Evolutionary conservation across 2,329 filamentous ascomycete species (phyloP), one percentile per base, ranked within the genome.

Genomic region (Aspergillus sclerotialis): DNA sequence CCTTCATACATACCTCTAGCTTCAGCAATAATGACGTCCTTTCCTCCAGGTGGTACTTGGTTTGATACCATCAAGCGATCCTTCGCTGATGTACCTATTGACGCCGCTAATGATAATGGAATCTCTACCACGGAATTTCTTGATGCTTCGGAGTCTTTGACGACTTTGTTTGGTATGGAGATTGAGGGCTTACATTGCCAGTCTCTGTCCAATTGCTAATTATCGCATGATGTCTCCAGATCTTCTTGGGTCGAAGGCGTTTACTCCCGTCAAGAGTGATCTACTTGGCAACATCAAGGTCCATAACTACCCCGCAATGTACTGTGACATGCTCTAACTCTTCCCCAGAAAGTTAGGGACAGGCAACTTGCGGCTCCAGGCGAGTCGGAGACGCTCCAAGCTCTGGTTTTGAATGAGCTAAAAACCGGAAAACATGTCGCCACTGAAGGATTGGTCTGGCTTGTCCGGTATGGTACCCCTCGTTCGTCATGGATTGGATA

Each of bases 251-350:
- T 73, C 70, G 28, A 76, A 83, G 21, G 88, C 89, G 45, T 96
- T 98, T 68, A 78, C 73, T 35, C 84, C 86, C 16, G 90, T 96
- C 59, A 95, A 94, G 76, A 83, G 68, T 49, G 92, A 98, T 65
- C 84, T 98, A 70, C 63, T 78, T 31, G 85, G 85, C 60, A 98
- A 98, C 68, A 76, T 96, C 68, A 89, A 88, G 76, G 87, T 92
- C 62, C 44, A 59, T 49, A 26, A 30, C 30, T 38, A 30, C 33
- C 17, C 33, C 36, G 31, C 35, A 27, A 29, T 27, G 16, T 18
- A 15, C 13, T 15, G 14, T 13, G 32, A 33, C 16, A 13, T 10
- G 14, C 14, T 14, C 45, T 53, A 38, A 46, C 23, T 12, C 30
- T 18, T 14, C 12, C 15, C 31, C 49, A 93, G 87, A 96, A 98